phyloP scores from a whole-genome alignment of 148 eudicot species.

The Silene uniflora region DNA sequence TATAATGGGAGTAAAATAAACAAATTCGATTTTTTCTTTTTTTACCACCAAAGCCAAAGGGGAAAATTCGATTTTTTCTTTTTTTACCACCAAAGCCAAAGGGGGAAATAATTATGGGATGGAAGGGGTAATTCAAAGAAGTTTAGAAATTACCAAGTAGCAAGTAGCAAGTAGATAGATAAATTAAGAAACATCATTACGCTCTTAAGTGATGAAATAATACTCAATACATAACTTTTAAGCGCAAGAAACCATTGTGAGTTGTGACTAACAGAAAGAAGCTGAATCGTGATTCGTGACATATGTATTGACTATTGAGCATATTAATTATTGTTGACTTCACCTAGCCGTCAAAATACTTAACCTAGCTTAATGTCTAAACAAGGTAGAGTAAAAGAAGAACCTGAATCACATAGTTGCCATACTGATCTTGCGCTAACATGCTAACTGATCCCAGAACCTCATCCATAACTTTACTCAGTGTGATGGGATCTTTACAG shows the following conservation, averaged over 20 bases:
- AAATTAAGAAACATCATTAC: neutral
- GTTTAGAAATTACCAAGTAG: too few species aligned
- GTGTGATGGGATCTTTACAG: constrained; percentile 67
- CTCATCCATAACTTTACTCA: constrained; percentile 92
- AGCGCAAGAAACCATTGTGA: neutral
- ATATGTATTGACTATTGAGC: neutral
- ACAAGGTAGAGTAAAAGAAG: constrained; percentile 22
- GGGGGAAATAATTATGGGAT: too few species aligned
- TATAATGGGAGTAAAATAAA: too few species aligned
- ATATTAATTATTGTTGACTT: neutral
- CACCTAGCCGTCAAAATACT: neutral
- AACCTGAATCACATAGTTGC: constrained; percentile 98
- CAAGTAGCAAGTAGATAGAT: neutral
- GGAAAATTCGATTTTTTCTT: too few species aligned
- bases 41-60: too few species aligned
- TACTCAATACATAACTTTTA: neutral
- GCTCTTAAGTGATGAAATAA: neutral
- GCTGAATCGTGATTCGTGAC: neutral
- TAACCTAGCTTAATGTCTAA: neutral
- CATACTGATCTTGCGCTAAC: constrained; percentile 98
- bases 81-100: too few species aligned
- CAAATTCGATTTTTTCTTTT: too few species aligned
- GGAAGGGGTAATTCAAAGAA: too few species aligned
- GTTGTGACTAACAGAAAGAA: neutral
- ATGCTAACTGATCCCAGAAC: constrained; percentile 82